Base-by-base conservation (phyloP, 805 yeast species). In the Yarrowia phangngaensis region DNA sequence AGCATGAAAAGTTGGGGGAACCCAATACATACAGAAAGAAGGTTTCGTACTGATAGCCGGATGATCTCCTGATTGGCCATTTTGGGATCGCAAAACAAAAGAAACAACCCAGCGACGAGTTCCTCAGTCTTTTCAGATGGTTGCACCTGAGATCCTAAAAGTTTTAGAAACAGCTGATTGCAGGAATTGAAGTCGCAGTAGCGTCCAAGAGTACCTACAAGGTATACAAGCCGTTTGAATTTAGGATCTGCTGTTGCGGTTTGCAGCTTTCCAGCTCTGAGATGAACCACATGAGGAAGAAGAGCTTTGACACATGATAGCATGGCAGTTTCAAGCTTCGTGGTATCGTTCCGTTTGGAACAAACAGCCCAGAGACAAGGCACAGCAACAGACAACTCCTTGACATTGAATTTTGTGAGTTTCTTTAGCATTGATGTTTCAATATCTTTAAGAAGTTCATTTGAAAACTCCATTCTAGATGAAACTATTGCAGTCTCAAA, bases 121-220 rank as follows among this genome's bases (percentile, higher is more conserved):
- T 41, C 35, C 35, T 29, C 34, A 4, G 45, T 20, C 20, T 26
- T 8, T 26, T 38, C 8, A 20, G 19, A 7, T 22, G 24, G 9
- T 6, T n/a, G 1, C 3, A 45, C 26, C 6, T 17, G 26, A 3
- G 32, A 12, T 0, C 32, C 31, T 6, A 41, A 7, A 8, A 41
- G 22, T 7, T 29, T 41, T n/a, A 29, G 20, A 16, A 74, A 77
- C 1, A 69, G 45, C 0, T 60, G 62, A 12, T 72, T 59, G 38
- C 69, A 64, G 4, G 60, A 61, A 49, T 78, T 83, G 50, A 85
- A 72, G n/a, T 75, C 65, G 55, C 92, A 84, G 54, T 73, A 74
- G 35, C 81, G 70, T 0, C 89, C 94, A 64, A 87, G 78, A 32
- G 75, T 74, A 0, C 95, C 89, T 4, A 84, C 60, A 16, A 87